Base-by-base conservation (phyloP, 1,284 basidiomycete species). In the Ustanciosporium gigantosporum region DNA sequence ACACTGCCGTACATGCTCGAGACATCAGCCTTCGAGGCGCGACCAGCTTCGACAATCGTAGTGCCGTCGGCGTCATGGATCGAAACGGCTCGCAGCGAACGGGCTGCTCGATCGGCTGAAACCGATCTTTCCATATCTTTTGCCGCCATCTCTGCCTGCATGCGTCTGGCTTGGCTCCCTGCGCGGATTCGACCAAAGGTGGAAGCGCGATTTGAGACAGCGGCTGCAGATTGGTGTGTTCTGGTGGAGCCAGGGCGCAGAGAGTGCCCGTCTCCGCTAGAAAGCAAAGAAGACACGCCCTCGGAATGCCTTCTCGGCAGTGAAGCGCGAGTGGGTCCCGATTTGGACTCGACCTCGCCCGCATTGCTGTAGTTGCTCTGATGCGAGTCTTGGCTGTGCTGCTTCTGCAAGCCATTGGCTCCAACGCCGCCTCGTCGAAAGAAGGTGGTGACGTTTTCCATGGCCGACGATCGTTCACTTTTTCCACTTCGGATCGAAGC, bases 261-360 rank as follows among this genome's bases (percentile, higher is more conserved):
- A 17, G 56, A 59, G 22, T 55, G 50, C 6, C 49, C 48, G n/a
- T 67, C 59, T 13, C 43, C 55, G 20, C 52, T 50, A 3, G 57
- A 68, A 7, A 61, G 41, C 27, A 55, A 52, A 15, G 57, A 60
- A 15, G 56, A 45, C 5, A 31, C 15, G 14, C 47, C 41, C 27
- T 21, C 37, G 23, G 52, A 62, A 32, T 62, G 45, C 27, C 47
- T 44, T 11, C 52, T 35, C 8, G 32, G 11, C 9, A 35, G 32
- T 8, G 8, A 8, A 8, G 17, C 17, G 11, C 32, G 32, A 19
- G 11, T 11, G 17, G 9, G 8, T 9, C 11, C 17, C 8, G 9
- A 15, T 8, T 8, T 8, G 9, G 14, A 9, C 11, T 19, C 32
- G 11, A 9, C 8, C 27, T 29, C 27, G 11, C n/a, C n/a, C 27